Conservation (phyloP, 805 yeast species). For the Saturnispora mendoncae region DNA sequence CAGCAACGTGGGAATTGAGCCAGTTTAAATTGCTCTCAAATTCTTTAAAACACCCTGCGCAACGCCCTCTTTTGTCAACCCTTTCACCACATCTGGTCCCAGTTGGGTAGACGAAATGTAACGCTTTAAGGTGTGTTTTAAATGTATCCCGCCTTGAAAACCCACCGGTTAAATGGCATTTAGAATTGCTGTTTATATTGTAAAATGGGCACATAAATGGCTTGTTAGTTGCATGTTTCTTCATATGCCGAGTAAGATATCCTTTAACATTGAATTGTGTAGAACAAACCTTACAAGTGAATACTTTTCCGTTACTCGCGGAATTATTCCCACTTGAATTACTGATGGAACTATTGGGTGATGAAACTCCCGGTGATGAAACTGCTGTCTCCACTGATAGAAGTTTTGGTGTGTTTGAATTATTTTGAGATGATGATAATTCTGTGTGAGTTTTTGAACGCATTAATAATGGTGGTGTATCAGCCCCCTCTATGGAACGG, state of each 20-base stretch:
- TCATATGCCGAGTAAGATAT: slow-evolving; percentile 46
- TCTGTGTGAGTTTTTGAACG: too few species aligned
- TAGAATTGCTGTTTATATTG: slow-evolving; percentile 22
- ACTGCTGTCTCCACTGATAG: not conserved
- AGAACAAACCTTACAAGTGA: slow-evolving; percentile 41
- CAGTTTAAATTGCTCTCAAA: slow-evolving; percentile 42
- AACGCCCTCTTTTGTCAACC: slow-evolving; percentile 36
- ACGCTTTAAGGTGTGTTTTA: slow-evolving; percentile 47
- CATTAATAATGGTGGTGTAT: not conserved
- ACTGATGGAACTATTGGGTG: too few species aligned
- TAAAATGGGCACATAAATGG: slow-evolving; percentile 52
- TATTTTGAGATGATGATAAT: slow-evolving; percentile 1
- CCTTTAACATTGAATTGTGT: slow-evolving; percentile 43
- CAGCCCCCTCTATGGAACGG: too few species aligned
- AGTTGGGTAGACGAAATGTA: slow-evolving; percentile 49
- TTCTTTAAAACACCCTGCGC: slow-evolving; percentile 46
- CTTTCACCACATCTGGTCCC: slow-evolving; percentile 43
- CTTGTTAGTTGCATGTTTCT: slow-evolving; percentile 40
- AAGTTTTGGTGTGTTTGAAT: not conserved
- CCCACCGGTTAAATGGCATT: slow-evolving; percentile 51
- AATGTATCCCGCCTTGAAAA: slow-evolving; percentile 53
- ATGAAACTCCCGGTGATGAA: not conserved
- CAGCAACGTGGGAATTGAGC: slow-evolving; percentile 43
- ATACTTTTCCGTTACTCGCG: slow-evolving; percentile 15
- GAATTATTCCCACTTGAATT: not conserved